phyloP scores from a whole-genome alignment of 139 green algal genomes.

The Tetradesmus obliquus region DNA sequence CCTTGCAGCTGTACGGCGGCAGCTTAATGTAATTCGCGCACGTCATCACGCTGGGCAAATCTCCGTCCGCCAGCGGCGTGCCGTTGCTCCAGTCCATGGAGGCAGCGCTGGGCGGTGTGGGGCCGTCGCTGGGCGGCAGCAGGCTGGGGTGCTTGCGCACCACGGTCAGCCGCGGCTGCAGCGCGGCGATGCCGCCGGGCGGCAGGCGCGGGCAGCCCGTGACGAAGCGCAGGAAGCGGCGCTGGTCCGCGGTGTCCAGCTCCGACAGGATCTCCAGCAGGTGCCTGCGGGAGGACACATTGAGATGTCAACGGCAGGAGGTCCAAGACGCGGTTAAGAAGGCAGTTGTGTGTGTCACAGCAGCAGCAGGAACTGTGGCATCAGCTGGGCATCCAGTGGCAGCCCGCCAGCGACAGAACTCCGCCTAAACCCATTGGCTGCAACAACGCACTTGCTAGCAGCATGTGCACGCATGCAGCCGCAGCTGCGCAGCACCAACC shows the following conservation, averaged over 20 bases:
- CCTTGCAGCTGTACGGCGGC: slow-evolving; percentile 93
- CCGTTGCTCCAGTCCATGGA: slow-evolving; percentile 33
- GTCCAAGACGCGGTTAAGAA: too few species aligned
- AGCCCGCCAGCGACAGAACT: too few species aligned
- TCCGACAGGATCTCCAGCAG: slow-evolving; percentile 93
- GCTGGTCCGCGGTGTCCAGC: slow-evolving; percentile 88
- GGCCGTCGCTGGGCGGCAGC: slow-evolving; percentile 27
- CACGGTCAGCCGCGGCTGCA: slow-evolving; percentile 95
- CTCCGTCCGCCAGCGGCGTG: slow-evolving; percentile 72
- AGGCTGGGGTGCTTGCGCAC: slow-evolving; percentile 89
- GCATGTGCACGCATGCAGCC: too few species aligned
- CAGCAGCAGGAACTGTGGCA: too few species aligned
- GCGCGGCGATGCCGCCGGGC: slow-evolving; percentile 88
- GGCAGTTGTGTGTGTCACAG: too few species aligned
- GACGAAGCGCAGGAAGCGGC: slow-evolving; percentile 96
- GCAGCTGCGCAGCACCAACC: too few species aligned
- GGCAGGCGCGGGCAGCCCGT: slow-evolving; percentile 95
- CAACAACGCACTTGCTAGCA: too few species aligned
- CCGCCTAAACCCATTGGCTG: too few species aligned
- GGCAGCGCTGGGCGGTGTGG: slow-evolving; percentile 26
- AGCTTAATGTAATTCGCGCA: slow-evolving; percentile 99
- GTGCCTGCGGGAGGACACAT: slow-evolving; percentile 21
- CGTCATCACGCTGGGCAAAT: slow-evolving; percentile 99
- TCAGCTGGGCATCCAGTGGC: too few species aligned
- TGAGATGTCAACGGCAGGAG: neutral